These are phyloP conservation scores for Patellaria atrata DNA, from an alignment of 495 filamentous ascomycete species.

Conservation along the genomic window DNA sequence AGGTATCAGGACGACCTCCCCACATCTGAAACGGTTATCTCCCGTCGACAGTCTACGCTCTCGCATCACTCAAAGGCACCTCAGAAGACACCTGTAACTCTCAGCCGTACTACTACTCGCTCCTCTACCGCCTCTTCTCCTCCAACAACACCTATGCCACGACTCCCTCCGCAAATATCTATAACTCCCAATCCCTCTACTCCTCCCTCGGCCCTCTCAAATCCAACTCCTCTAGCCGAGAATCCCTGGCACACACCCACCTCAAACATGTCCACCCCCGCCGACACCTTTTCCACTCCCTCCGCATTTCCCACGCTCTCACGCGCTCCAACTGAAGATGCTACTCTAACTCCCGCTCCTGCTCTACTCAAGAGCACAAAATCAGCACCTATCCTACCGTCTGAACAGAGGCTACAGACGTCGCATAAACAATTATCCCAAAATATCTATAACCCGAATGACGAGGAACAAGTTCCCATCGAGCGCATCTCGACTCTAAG, in stretches of 20 bases:
- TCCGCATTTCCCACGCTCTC: conserved; percentile 3
- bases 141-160: conserved; percentile 5
- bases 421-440: conserved; percentile 4
- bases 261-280: conserved; percentile 9
- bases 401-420: conserved; percentile 8
- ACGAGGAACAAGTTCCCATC: not conserved
- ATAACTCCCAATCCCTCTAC: not conserved
- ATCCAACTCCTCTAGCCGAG: not conserved
- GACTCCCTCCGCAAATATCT: conserved; percentile 3
- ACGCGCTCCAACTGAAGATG: too few relatives aligned
- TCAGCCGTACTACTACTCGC: not conserved
- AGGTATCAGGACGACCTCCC: conserved; percentile 20
- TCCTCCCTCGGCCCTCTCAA: not conserved
- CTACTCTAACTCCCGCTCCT: conserved; percentile 1
- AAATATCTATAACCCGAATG: conserved; percentile 15
- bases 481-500: not conserved
- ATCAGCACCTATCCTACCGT: conserved; percentile 18
- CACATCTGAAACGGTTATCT: too few relatives aligned
- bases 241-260: conserved; percentile 6
- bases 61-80: conserved; percentile 8
- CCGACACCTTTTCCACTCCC: not conserved
- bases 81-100: conserved; percentile 9
- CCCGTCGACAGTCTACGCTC: too few relatives aligned
- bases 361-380: conserved; percentile 7
- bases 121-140: not conserved